A percentile compares a stretch with the other conserved stretches of the same genome.
Evolutionary conservation across 176 grass and related monocot species (phyloP).

Genomic region (Canna indica): DNA sequence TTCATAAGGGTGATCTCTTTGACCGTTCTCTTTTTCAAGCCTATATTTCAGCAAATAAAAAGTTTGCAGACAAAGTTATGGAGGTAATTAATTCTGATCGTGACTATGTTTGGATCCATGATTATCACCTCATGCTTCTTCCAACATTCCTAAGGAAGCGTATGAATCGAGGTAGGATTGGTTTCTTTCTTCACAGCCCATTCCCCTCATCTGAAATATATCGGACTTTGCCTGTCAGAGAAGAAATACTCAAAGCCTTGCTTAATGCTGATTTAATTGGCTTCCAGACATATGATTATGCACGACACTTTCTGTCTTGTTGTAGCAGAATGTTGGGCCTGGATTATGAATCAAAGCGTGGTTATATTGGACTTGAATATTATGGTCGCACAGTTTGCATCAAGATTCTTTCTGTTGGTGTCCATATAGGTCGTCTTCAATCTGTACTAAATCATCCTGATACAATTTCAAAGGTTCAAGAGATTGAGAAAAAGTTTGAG

Average conservation of each 20-base stretch:
- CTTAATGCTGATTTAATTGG: conserved; percentile 94
- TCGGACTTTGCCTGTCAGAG: conserved; percentile 80
- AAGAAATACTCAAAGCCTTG: conserved; percentile 80
- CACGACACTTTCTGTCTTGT: conserved; percentile 83
- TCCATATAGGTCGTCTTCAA: conserved; percentile 59
- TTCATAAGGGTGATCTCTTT: conserved; percentile 83
- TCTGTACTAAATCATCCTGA: conserved; percentile 57
- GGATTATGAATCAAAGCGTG: conserved; percentile 82
- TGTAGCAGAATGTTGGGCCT: conserved; percentile 80
- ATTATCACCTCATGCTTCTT: conserved; percentile 97
- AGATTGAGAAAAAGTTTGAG: conserved; percentile 60
- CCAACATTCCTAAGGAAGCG: conserved; percentile 84
- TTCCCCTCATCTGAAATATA: conserved; percentile 90
- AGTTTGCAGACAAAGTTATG: conserved; percentile 86
- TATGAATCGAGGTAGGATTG: conserved; percentile 64
- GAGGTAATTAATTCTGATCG: conserved; percentile 91
- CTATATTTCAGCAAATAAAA: conserved; percentile 79
- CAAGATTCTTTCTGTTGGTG: conserved; percentile 82
- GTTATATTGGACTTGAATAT: conserved; percentile 85
- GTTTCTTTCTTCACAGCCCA: conserved; percentile 77
- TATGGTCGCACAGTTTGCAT: conserved; percentile 71
- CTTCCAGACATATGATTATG: conserved; percentile 96
- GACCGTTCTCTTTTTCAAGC: conserved; percentile 72
- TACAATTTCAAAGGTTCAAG: conserved; percentile 54
- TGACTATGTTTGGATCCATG: conserved; percentile 94